phyloP scores from a whole-genome alignment of 352 stramenopile genomes.

The Phytopythium aichiense region DNA sequence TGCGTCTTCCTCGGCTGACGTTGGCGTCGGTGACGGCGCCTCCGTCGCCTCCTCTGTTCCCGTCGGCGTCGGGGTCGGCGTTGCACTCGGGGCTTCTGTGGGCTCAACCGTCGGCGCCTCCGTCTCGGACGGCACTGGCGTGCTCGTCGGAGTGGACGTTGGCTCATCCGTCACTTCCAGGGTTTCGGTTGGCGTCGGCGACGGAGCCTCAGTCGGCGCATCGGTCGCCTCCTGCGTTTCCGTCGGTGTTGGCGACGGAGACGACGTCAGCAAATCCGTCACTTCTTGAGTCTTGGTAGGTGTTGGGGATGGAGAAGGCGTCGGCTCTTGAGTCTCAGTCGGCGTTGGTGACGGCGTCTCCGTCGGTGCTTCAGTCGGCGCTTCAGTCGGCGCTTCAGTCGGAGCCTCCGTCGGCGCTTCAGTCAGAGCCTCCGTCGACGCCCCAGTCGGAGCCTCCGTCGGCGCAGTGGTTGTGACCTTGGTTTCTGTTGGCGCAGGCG shows the following conservation, averaged over 20 bases:
- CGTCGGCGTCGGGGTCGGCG: neutral
- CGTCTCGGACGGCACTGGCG: neutral
- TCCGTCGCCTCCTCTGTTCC: neutral
- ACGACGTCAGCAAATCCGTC: neutral
- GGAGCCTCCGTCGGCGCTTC: neutral
- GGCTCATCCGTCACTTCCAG: neutral
- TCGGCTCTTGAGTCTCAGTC: neutral
- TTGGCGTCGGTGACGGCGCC: neutral
- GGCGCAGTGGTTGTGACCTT: no score
- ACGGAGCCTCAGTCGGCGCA: neutral
- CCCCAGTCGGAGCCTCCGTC: neutral
- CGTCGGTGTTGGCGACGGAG: neutral
- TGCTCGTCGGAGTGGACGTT: neutral
- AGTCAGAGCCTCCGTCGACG: neutral
- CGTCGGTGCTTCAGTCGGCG: neutral
- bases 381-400: neutral
- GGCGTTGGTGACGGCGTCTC: neutral
- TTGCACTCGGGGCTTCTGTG: neutral
- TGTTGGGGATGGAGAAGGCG: no score
- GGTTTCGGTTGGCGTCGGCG: neutral
- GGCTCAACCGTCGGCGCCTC: neutral
- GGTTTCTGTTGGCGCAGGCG: neutral
- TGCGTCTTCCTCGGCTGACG: neutral
- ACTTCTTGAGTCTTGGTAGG: neutral
- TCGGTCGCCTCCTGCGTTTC: neutral